These are phyloP conservation scores for Neobulgaria alba DNA, from an alignment of 2,329 filamentous ascomycete genomes.

Conservation along the genomic window DNA sequence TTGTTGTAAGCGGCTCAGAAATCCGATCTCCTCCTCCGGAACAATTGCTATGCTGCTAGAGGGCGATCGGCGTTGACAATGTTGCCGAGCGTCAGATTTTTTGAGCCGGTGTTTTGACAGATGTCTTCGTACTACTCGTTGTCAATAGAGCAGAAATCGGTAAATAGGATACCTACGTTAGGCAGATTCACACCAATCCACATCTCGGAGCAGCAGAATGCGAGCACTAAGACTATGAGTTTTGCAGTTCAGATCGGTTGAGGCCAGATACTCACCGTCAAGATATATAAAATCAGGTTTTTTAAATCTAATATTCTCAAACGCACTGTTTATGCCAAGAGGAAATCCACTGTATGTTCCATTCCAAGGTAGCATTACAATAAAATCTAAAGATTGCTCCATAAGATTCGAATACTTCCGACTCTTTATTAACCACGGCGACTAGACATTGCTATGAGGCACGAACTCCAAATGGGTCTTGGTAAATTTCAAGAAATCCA, in stretches of 20 bases:
- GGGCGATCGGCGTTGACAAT: conserved; percentile 84
- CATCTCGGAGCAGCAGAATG: conserved; percentile 60
- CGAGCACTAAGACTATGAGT: too few species aligned
- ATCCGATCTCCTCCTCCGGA: conserved; percentile 61
- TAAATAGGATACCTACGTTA: too few species aligned
- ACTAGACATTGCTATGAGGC: conserved; percentile 83
- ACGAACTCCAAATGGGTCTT: conserved; percentile 71
- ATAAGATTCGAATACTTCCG: too few species aligned
- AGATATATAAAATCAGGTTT: conserved; percentile 94
- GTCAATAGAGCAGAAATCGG: too few species aligned
- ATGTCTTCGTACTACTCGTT: conserved; percentile 77
- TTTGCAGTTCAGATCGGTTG: too few species aligned
- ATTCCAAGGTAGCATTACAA: too few species aligned
- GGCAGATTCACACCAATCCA: conserved; percentile 61
- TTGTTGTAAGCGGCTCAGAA: conserved; percentile 69
- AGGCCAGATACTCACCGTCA: too few species aligned
- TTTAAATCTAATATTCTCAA: conserved; percentile 94
- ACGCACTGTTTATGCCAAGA: conserved; percentile 43
- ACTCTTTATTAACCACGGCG: too few species aligned
- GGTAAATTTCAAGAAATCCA: conserved; percentile 79
- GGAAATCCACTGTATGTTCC: not conserved
- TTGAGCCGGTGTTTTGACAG: conserved; percentile 77
- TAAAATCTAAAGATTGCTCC: too few species aligned
- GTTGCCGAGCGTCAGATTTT: conserved; percentile 90
- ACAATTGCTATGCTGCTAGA: conserved; percentile 93